phyloP scores from a whole-genome alignment of 176 grass and related monocot species.

The Oryza coarctata region DNA sequence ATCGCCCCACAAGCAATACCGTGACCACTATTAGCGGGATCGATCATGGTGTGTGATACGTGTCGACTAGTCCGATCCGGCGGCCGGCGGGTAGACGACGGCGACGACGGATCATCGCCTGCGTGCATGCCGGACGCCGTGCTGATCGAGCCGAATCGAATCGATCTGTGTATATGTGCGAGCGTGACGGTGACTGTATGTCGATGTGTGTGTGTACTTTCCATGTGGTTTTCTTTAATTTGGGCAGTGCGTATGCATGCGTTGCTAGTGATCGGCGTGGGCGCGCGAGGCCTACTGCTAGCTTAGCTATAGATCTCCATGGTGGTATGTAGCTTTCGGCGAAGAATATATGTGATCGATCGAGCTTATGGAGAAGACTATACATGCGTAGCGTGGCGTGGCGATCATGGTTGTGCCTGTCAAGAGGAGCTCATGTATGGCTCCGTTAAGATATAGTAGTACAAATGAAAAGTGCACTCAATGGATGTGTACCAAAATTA shows the following conservation, averaged over 20 bases:
- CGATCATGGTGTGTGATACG: not conserved
- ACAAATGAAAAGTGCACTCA: too few relatives aligned
- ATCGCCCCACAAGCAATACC: constrained; percentile 20
- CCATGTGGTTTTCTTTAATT: constrained; percentile 1
- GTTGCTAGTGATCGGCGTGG: not conserved
- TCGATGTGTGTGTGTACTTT: not conserved
- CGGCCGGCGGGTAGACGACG: not conserved
- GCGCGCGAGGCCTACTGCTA: too few relatives aligned
- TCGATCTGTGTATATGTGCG: too few relatives aligned
- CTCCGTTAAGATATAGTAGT: too few relatives aligned
- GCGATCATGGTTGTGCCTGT: not conserved
- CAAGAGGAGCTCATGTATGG: not conserved
- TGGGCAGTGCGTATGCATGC: not conserved
- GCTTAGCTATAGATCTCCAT: not conserved
- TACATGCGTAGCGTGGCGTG: not conserved
- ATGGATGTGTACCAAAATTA: too few relatives aligned
- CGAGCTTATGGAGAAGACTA: not conserved
- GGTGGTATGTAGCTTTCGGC: constrained; percentile 10
- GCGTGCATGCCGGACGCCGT: not conserved
- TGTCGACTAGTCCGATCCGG: not conserved
- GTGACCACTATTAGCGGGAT: not conserved
- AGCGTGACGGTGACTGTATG: not conserved
- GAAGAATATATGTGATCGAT: not conserved
- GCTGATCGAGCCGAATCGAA: not conserved
- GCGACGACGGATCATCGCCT: constrained; percentile 2